Conservation (phyloP, 139 green algal genomes). For the Chloropicon primus region DNA sequence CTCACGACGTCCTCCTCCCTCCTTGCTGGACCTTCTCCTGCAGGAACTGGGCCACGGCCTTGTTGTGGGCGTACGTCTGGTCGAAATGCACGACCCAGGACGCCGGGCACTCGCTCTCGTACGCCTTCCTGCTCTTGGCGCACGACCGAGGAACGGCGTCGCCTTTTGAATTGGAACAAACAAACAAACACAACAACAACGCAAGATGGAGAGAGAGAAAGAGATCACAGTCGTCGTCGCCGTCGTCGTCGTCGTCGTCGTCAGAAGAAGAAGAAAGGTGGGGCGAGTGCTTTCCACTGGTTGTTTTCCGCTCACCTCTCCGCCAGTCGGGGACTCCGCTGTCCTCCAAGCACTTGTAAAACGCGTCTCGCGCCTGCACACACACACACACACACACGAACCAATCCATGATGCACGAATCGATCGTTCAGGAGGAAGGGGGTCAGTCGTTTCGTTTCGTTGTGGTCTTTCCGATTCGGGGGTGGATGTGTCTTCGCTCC, state of each 20-base stretch:
- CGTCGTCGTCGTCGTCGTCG: too few species aligned
- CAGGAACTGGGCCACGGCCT: neutral
- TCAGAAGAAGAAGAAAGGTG: too few species aligned
- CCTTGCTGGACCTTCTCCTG: neutral
- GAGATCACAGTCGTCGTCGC: too few species aligned
- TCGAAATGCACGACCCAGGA: constrained; percentile 39
- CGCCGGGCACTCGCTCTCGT: constrained; percentile 35
- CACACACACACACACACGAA: neutral
- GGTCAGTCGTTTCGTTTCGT: too few species aligned
- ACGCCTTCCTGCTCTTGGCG: constrained; percentile 28
- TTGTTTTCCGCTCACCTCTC: too few species aligned
- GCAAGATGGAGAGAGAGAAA: too few species aligned
- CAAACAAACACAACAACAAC: too few species aligned
- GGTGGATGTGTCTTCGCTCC: too few species aligned
- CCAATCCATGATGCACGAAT: neutral
- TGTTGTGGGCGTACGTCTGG: neutral
- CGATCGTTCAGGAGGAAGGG: too few species aligned
- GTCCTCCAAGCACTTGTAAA: constrained; percentile 38
- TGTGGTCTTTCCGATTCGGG: too few species aligned
- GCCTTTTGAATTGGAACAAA: too few species aligned
- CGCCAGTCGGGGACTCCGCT: constrained; percentile 14
- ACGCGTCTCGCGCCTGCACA: constrained; percentile 42
- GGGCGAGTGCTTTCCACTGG: too few species aligned
- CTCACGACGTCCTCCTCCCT: neutral
- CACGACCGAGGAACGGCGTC: constrained; percentile 19